These are phyloP conservation scores for Colletotrichum musae DNA, from an alignment of 2,329 filamentous ascomycete genomes.

Conservation along the genomic window DNA sequence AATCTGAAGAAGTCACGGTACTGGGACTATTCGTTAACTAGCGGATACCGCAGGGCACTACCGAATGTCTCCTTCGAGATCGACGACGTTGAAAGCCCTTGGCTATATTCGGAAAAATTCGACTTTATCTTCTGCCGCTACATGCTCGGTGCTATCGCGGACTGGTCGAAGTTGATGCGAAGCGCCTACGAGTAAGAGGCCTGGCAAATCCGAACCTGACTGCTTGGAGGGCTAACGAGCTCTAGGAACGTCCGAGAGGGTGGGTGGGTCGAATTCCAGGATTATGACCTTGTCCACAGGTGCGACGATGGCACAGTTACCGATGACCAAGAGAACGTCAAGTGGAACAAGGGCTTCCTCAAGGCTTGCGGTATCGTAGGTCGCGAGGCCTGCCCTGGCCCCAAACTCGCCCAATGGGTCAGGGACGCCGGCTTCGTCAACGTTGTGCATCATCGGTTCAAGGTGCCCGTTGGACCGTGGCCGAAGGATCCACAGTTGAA, in stretches of 20 bases:
- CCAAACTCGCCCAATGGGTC: conserved; percentile 47
- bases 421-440: conserved; percentile 53
- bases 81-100: conserved; percentile 72
- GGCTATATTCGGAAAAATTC: conserved; percentile 53
- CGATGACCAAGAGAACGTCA: conserved; percentile 39
- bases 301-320: conserved; percentile 48
- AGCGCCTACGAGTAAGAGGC: conserved; percentile 39
- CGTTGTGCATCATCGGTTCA: conserved; percentile 49
- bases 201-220: no score
- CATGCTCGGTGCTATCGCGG: conserved; percentile 16
- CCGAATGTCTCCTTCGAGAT: conserved; percentile 76
- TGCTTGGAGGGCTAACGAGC: no score
- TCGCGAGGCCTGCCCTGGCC: conserved; percentile 45
- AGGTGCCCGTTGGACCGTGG: conserved; percentile 54
- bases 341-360: conserved; percentile 44
- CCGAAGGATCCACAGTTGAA: conserved; percentile 43
- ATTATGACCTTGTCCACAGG: conserved; percentile 46
- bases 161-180: conserved; percentile 27
- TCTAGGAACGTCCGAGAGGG: conserved; percentile 45
- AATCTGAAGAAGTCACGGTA: no score
- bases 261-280: conserved; percentile 52
- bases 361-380: conserved; percentile 37
- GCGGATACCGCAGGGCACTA: conserved; percentile 60
- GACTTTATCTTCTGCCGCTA: conserved; percentile 50
- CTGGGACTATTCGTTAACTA: no score